phyloP scores from a whole-genome alignment of 805 yeast genomes.

The Isabelozyma gotoi region DNA sequence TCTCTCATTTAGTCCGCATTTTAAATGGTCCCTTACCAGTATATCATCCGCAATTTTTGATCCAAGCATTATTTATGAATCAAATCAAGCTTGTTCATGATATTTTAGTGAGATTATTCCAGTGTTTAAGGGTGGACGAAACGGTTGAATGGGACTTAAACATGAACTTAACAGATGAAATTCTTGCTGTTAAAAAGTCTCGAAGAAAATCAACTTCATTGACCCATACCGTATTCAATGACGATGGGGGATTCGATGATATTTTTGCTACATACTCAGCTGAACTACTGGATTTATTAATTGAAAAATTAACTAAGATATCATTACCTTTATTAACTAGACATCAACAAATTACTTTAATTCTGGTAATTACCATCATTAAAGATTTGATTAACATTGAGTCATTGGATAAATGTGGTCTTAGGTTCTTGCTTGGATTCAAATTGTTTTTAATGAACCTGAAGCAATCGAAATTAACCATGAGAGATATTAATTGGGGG shows the following conservation, averaged over 20 bases:
- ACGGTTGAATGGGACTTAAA: constrained; percentile 33
- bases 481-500: constrained; percentile 89
- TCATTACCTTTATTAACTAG: constrained; percentile 81
- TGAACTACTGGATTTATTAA: constrained; percentile 46
- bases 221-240: background rate
- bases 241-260: constrained; percentile 12
- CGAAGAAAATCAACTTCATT: background rate
- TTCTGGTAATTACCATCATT: constrained; percentile 66
- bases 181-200: constrained; percentile 7
- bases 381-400: constrained; percentile 49
- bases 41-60: constrained; percentile 85
- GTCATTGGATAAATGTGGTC: constrained; percentile 62
- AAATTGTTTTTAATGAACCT: constrained; percentile 56
- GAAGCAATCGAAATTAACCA: constrained; percentile 55
- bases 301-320: constrained; percentile 59
- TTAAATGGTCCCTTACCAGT: constrained; percentile 88
- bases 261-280: constrained; percentile 39
- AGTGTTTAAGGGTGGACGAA: constrained; percentile 44
- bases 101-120: constrained; percentile 54
- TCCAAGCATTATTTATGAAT: constrained; percentile 69
- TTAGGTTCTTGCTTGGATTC: constrained; percentile 68
- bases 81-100: constrained; percentile 54
- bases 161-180: constrained; percentile 19
- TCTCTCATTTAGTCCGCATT: constrained; percentile 71
- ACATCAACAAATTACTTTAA: constrained; percentile 85